Evolutionary conservation across 345 rosid species (phyloP), one percentile per base, ranked within the genome.

Genomic region (Raphanus sativus): DNA sequence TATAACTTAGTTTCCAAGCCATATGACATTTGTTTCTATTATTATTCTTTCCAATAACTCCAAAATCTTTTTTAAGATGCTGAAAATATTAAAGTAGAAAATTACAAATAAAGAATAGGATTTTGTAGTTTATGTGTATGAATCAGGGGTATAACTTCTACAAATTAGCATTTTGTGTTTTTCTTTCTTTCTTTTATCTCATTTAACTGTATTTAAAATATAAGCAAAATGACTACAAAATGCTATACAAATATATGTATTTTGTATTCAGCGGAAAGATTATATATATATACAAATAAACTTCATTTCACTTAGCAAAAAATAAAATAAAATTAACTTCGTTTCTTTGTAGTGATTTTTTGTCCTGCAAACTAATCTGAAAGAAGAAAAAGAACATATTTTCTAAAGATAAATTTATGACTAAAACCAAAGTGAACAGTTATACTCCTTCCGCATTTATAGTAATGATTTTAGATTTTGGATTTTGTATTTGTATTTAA

Each of bases 1-100:
- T 69, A 24, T 68, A 74, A 40, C 82, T 74, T 79, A 74, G 59
- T 74, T 74, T 74, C 70, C 62, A 74, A 74, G 75, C 82, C 70
- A 79, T 73, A 61, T 68, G 4, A 59, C 2, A 21, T 40, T 21
- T 11, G 8, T 56, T 55, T 69, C 15, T 56, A 8, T 17, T 54
- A 2, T 55, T 16, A 28, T 64, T 40, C 2, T 42, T 36, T 29
- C 26, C 2, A 6, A 60, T 59, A 33, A 62, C 29, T 52, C 65
- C 69, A 26, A 50, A 50, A 0, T 25, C 12, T 62, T 10, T 48
- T 52, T 34, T 25, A 52, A 6, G 10, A 62, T 33, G 50, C 21
- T 32, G 13, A 48, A 32, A 40, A 13, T 68, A 42, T 17, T 4
- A 42, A 30, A 59, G 48, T 24, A 64, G 21, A 16, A 28, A 61